Evolutionary conservation across 768 basidiomycete species (phyloP), one percentile per base, ranked within the genome.

Genomic region (Tricholoma sp.): DNA sequence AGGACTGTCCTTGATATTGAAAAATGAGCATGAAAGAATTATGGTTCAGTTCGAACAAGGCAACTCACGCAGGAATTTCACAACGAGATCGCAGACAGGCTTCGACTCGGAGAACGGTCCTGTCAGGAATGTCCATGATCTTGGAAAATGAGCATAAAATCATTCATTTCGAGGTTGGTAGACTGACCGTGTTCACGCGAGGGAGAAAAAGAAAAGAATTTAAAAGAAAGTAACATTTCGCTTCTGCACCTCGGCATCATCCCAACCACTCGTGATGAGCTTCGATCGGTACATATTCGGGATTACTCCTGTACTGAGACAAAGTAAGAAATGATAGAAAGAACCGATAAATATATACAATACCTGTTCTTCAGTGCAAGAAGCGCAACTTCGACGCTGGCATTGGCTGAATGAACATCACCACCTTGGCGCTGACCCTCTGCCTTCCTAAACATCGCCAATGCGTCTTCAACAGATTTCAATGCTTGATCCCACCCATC

Each of bases 341-440:
- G 11, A 22, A 52, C 47, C 10, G 24, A 27, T 27, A 19, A 27
- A 27, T 16, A 11, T 22, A 47, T 16, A 11, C 34, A n/a, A 53
- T 61, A 59, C 61, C 61, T 61, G 21, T 45, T 22, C 53, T 59
- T 22, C n/a, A 61, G 60, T 18, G 50, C 22, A 56, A 45, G 19
- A 55, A 61, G 54, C 27, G 61, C 58, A 7, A 57, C 32, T n/a
- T 50, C 45, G 27, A 56, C 54, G 22, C 35, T 55, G 11, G 32
- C 32, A 56, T 59, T 43, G 5, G 55, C 61, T 39, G 61, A 45
- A 41, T 52, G n/a, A 53, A 61, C 31, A 58, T 58, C 49, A 51
- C 54, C 57, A 51, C 49, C 60, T 37, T 47, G 41, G 53, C 47
- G 50, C 21, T 52, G 11, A 47, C 16, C 45, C 10, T 27, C 45